Percentiles rank a stretch among this genome's conserved stretches.
Conservation (phyloP, 345 rosid genomes). For the Citrus australasica region DNA sequence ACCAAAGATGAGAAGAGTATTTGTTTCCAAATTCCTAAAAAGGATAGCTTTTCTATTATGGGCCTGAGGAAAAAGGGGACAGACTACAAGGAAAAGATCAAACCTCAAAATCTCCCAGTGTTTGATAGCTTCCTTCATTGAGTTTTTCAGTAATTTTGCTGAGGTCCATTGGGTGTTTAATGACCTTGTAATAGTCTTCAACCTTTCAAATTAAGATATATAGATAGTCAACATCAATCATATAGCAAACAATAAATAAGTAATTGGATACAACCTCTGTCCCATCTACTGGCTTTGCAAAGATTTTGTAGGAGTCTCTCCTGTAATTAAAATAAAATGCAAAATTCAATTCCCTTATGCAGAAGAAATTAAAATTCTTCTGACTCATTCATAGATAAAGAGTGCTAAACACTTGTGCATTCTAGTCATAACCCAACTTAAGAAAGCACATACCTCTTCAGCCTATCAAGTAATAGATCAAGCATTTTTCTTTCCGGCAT, state of each 20-base stretch:
- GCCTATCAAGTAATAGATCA: conserved; percentile 12
- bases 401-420: not conserved
- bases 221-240: not conserved
- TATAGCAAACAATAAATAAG: not conserved
- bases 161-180: conserved; percentile 38
- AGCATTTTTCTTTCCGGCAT: conserved; percentile 21
- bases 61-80: not conserved
- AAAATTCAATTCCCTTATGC: not conserved
- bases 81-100: conserved; percentile 4
- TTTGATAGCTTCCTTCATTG: conserved; percentile 19
- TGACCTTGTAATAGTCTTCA: conserved; percentile 20
- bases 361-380: not conserved
- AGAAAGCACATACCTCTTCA: conserved; percentile 25
- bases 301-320: conserved; percentile 24
- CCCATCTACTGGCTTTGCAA: conserved; percentile 30
- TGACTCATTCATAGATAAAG: not conserved
- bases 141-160: conserved; percentile 27
- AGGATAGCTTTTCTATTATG: not conserved
- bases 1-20: conserved; percentile 2
- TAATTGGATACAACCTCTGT: conserved; percentile 20
- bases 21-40: conserved; percentile 2
- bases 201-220: conserved; percentile 26
- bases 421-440: not conserved
- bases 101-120: conserved; percentile 31
- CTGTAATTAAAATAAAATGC: conserved; percentile 11